These are phyloP conservation scores for Inga oerstediana DNA, from an alignment of 306 rosid species.

Conservation along the genomic window DNA sequence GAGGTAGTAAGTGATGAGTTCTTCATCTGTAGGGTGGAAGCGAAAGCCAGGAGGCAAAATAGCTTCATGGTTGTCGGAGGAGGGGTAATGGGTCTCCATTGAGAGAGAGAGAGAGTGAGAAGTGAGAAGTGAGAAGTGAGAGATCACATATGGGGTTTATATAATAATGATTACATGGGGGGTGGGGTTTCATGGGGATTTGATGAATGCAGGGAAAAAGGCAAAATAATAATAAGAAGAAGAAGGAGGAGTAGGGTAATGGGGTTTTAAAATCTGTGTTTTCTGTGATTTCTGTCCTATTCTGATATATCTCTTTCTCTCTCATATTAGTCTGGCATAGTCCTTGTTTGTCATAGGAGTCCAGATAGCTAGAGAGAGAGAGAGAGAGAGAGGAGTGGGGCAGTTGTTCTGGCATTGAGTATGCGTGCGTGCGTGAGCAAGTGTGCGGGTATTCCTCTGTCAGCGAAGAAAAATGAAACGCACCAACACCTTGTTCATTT, in stretches of 20 bases:
- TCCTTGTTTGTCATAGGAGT: constrained; percentile 43
- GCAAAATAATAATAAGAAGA: constrained; percentile 46
- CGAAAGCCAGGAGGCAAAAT: constrained; percentile 92
- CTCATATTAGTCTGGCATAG: constrained; percentile 34
- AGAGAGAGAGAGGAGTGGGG: constrained; percentile 41
- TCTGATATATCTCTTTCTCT: constrained; percentile 43
- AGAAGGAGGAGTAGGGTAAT: constrained; percentile 23
- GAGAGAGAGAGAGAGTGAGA: not conserved
- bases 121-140: not conserved
- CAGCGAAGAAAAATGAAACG: constrained; percentile 82
- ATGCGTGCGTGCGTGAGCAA: constrained; percentile 99
- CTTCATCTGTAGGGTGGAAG: constrained; percentile 97
- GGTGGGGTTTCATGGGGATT: constrained; percentile 49
- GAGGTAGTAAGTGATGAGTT: constrained; percentile 85
- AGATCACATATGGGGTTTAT: not conserved
- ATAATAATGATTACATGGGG: not conserved
- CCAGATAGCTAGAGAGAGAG: constrained; percentile 38
- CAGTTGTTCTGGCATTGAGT: constrained; percentile 53
- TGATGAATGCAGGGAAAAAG: constrained; percentile 49
- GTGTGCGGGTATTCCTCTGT: constrained; percentile 99
- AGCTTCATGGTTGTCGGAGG: constrained; percentile 34
- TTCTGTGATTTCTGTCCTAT: constrained; percentile 48
- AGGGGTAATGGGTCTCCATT: constrained; percentile 38
- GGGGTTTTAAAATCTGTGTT: constrained; percentile 52
- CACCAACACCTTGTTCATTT: constrained; percentile 58